phyloP scores from a whole-genome alignment of 2,329 filamentous ascomycete genomes.

The Hortaea sp. region DNA sequence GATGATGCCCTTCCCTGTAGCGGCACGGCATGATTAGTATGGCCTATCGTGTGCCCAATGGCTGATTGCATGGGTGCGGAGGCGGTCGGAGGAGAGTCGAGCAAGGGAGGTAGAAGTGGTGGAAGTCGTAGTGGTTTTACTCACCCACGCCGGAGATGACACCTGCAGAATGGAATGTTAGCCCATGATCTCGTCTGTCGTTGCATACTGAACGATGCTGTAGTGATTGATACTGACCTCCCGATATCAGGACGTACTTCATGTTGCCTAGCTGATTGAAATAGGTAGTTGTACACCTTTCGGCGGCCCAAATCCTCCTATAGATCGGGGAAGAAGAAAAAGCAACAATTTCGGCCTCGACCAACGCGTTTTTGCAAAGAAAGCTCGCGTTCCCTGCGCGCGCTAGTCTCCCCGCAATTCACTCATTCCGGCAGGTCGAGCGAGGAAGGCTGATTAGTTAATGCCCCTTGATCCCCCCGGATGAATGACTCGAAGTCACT shows the following conservation, averaged over 20 bases:
- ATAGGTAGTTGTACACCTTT: slow-evolving; percentile 19
- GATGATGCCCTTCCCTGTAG: slow-evolving; percentile 21
- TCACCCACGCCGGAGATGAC: slow-evolving; percentile 48
- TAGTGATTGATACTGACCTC: slow-evolving; percentile 31
- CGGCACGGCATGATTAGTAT: neutral
- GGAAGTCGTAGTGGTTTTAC: neutral
- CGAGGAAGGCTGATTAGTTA: too few species aligned
- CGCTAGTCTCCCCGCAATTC: too few species aligned
- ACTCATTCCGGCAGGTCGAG: too few species aligned
- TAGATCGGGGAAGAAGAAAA: too few species aligned
- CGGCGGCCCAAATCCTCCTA: slow-evolving; percentile 22
- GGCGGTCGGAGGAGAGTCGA: neutral
- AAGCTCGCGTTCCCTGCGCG: too few species aligned
- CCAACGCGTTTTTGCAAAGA: too few species aligned
- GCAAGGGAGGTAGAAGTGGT: neutral
- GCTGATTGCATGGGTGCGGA: neutral
- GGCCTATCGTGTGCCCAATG: neutral
- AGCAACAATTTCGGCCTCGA: too few species aligned
- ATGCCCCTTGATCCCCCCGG: too few species aligned
- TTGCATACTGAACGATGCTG: neutral
- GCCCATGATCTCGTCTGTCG: neutral
- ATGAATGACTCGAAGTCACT: too few species aligned
- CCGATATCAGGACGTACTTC: slow-evolving; percentile 75
- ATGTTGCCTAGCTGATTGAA: slow-evolving; percentile 41
- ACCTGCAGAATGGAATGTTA: slow-evolving; percentile 22